These are phyloP conservation scores for Trametes hirsuta DNA, from an alignment of 1,284 basidiomycete genomes.

Conservation along the genomic window DNA sequence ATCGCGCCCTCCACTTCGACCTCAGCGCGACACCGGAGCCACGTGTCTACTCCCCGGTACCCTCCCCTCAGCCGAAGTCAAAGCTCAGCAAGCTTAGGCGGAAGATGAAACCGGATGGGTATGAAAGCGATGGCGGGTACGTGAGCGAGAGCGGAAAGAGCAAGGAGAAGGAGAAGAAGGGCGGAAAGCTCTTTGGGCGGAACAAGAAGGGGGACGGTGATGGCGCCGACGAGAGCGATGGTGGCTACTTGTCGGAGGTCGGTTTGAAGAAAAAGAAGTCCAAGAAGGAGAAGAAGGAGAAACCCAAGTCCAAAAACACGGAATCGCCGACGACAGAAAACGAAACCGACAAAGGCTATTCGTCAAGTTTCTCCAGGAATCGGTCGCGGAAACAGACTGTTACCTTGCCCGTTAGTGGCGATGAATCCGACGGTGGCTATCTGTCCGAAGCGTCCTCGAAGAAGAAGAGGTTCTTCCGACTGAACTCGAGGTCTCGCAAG, in stretches of 20 bases:
- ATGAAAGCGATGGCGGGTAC: slow-evolving; percentile 59
- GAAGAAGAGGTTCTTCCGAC: slow-evolving; percentile 38
- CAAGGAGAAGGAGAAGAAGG: slow-evolving; percentile 37
- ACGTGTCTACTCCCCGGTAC: slow-evolving; percentile 24
- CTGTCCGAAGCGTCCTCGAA: slow-evolving; percentile 39
- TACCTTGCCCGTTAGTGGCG: slow-evolving; percentile 30
- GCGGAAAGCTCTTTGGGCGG: slow-evolving; percentile 1
- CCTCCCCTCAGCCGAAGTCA: slow-evolving; percentile 17
- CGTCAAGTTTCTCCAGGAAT: slow-evolving; percentile 25
- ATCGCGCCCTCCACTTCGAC: slow-evolving; percentile 31
- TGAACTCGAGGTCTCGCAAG: slow-evolving; percentile 37
- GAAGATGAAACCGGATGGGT: slow-evolving; percentile 47
- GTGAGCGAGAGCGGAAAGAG: slow-evolving; percentile 45
- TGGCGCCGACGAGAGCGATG: slow-evolving; percentile 37
- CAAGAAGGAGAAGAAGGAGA: slow-evolving; percentile 35
- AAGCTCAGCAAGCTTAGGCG: slow-evolving; percentile 39
- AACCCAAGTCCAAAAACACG: slow-evolving; percentile 33
- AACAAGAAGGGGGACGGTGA: slow-evolving; percentile 27
- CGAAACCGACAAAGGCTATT: slow-evolving; percentile 38
- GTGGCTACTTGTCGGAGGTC: slow-evolving; percentile 37
- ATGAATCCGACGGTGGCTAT: slow-evolving; percentile 46
- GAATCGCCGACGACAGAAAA: slow-evolving; percentile 41
- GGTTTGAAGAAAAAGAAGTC: slow-evolving; percentile 29
- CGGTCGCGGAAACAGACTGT: slow-evolving; percentile 28
- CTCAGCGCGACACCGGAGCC: slow-evolving; percentile 30